These are phyloP conservation scores for Elsinoe batatas DNA, from an alignment of 2,329 filamentous ascomycete genomes.

Conservation along the genomic window DNA sequence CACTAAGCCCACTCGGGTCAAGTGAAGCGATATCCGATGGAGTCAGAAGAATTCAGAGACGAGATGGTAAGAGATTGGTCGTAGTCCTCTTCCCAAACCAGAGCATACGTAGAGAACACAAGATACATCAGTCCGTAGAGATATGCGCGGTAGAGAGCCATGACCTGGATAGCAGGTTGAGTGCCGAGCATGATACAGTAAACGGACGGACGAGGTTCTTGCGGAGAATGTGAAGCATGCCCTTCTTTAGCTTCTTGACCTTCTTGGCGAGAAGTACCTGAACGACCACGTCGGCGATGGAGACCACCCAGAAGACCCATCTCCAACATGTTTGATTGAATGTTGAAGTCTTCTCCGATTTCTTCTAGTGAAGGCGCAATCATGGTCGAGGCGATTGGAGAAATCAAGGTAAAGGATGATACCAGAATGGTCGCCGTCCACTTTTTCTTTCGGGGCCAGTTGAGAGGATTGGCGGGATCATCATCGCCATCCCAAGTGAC, in stretches of 20 bases:
- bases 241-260: slow-evolving; percentile 40
- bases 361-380: slow-evolving; percentile 28
- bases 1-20: background rate
- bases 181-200: slow-evolving; percentile 22
- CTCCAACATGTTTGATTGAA: slow-evolving; percentile 47
- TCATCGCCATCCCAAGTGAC: slow-evolving; percentile 39
- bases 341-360: slow-evolving; percentile 23
- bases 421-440: slow-evolving; percentile 38
- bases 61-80: slow-evolving; percentile 19
- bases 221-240: slow-evolving; percentile 19
- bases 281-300: slow-evolving; percentile 59
- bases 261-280: slow-evolving; percentile 56
- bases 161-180: slow-evolving; percentile 20
- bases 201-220: slow-evolving; percentile 20
- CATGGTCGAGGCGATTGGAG: slow-evolving; percentile 31
- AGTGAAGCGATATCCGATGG: no score
- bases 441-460: slow-evolving; percentile 35
- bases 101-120: slow-evolving; percentile 20
- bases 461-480: slow-evolving; percentile 39
- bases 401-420: slow-evolving; percentile 32
- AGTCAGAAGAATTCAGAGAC: no score
- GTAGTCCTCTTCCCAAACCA: slow-evolving; percentile 20
- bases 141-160: slow-evolving; percentile 20
- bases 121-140: slow-evolving; percentile 23
- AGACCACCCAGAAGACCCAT: slow-evolving; percentile 78